A percentile compares a stretch with the other conserved stretches of the same genome.
These are phyloP conservation scores for Populus euphratica DNA, from an alignment of 345 rosid genomes.

Conservation along the genomic window DNA sequence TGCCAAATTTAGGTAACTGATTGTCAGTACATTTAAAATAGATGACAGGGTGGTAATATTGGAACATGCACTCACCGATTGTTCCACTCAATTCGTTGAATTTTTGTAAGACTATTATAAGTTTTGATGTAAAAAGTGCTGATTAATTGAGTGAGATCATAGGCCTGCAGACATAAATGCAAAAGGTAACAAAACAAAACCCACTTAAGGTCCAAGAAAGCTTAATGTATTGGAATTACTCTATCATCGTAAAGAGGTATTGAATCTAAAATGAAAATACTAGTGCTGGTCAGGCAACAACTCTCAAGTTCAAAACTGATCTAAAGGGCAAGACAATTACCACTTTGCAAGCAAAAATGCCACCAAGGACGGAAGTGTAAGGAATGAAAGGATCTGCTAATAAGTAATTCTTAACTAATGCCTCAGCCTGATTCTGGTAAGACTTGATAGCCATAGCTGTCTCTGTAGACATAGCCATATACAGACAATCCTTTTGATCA, in stretches of 20 bases:
- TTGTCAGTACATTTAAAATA: not conserved
- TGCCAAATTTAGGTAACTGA: conserved; percentile 12
- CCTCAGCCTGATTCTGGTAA: conserved; percentile 63
- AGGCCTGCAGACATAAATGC: conserved; percentile 10
- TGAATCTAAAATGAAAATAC: not conserved
- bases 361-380: conserved; percentile 66
- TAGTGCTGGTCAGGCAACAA: not conserved
- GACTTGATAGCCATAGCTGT: conserved; percentile 54
- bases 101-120: conserved; percentile 25
- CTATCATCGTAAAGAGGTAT: not conserved
- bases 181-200: not conserved
- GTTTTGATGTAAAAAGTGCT: conserved; percentile 29
- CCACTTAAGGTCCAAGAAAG: not conserved
- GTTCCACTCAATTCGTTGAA: conserved; percentile 32
- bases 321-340: conserved; percentile 30
- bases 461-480: conserved; percentile 28
- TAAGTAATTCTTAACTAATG: conserved; percentile 55
- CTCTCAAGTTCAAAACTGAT: not conserved
- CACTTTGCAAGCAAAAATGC: conserved; percentile 77
- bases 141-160: conserved; percentile 25
- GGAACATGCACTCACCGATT: conserved; percentile 22
- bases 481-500: conserved; percentile 16
- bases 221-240: not conserved
- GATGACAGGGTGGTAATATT: not conserved
- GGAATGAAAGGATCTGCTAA: conserved; percentile 65